Evolutionary conservation across 306 rosid species (phyloP).

Genomic region (Cicer arietinum): DNA sequence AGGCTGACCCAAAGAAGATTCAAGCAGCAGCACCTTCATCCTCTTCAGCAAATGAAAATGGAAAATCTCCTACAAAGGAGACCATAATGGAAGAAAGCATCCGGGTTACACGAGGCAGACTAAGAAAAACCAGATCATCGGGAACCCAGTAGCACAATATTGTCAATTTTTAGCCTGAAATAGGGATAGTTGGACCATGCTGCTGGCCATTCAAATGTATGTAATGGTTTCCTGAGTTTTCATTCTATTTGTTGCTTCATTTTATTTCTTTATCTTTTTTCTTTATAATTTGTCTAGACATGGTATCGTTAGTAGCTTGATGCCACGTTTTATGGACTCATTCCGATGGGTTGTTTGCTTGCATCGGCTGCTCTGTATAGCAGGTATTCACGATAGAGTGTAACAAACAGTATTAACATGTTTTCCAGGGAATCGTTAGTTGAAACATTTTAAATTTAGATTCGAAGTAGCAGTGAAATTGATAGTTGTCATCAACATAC

Average conservation of each 20-base stretch:
- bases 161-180: slow-evolving; percentile 42
- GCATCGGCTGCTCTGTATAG: slow-evolving; percentile 46
- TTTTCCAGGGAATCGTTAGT: slow-evolving; percentile 14
- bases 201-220: slow-evolving; percentile 54
- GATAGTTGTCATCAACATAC: slow-evolving; percentile 6
- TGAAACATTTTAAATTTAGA: slow-evolving; percentile 14
- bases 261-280: slow-evolving; percentile 30
- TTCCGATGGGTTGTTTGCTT: slow-evolving; percentile 26
- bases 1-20: slow-evolving; percentile 54
- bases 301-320: slow-evolving; percentile 40
- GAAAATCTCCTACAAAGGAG: slow-evolving; percentile 54
- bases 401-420: slow-evolving; percentile 29
- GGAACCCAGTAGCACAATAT: slow-evolving; percentile 43
- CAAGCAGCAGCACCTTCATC: slow-evolving; percentile 49
- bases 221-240: slow-evolving; percentile 58
- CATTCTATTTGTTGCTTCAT: slow-evolving; percentile 60
- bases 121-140: slow-evolving; percentile 63
- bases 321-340: slow-evolving; percentile 36
- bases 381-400: slow-evolving; percentile 26
- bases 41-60: slow-evolving; percentile 53
- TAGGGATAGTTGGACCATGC: slow-evolving; percentile 47
- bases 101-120: slow-evolving; percentile 51
- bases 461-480: slow-evolving; percentile 10
- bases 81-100: slow-evolving; percentile 56
- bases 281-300: slow-evolving; percentile 13